These are phyloP conservation scores for Pseudogymnoascus sp. DNA, from an alignment of 2,329 filamentous ascomycete species.

Conservation along the genomic window DNA sequence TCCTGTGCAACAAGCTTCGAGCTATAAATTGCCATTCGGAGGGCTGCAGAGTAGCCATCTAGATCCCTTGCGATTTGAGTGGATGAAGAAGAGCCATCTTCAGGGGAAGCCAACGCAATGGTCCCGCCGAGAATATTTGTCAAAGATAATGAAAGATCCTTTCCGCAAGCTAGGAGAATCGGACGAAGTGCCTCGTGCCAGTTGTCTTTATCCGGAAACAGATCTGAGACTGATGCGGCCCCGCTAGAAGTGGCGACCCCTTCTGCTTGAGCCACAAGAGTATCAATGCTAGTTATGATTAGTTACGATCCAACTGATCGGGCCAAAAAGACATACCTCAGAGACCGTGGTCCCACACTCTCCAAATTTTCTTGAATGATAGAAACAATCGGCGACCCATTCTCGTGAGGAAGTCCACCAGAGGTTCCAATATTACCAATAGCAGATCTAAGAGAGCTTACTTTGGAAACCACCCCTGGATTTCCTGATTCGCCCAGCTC, in stretches of 20 bases:
- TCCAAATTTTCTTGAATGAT: slow-evolving; percentile 51
- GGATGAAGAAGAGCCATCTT: slow-evolving; percentile 15
- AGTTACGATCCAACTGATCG: not conserved
- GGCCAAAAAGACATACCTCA: slow-evolving; percentile 35
- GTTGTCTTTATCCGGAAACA: slow-evolving; percentile 54
- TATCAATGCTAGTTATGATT: slow-evolving; percentile 39
- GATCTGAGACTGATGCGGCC: slow-evolving; percentile 27
- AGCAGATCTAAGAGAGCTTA: slow-evolving; percentile 32
- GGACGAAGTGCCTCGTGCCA: slow-evolving; percentile 58
- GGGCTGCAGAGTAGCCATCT: slow-evolving; percentile 61
- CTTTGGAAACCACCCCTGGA: slow-evolving; percentile 21
- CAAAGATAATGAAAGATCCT: slow-evolving; percentile 60
- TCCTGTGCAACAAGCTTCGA: slow-evolving; percentile 44
- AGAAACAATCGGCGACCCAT: slow-evolving; percentile 35
- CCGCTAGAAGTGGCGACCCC: slow-evolving; percentile 31
- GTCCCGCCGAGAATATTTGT: slow-evolving; percentile 65
- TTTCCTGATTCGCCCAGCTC: slow-evolving; percentile 44
- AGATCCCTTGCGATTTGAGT: slow-evolving; percentile 47
- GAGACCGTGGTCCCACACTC: slow-evolving; percentile 37
- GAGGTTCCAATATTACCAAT: slow-evolving; percentile 31
- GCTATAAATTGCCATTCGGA: slow-evolving; percentile 67
- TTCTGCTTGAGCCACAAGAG: slow-evolving; percentile 42
- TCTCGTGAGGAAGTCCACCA: not conserved
- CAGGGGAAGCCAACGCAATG: slow-evolving; percentile 49
- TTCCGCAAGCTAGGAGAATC: slow-evolving; percentile 40